Percentiles rank a stretch among this genome's conserved stretches.
Evolutionary conservation across 441 rosid species (phyloP).

Genomic region (Jatropha multifida): DNA sequence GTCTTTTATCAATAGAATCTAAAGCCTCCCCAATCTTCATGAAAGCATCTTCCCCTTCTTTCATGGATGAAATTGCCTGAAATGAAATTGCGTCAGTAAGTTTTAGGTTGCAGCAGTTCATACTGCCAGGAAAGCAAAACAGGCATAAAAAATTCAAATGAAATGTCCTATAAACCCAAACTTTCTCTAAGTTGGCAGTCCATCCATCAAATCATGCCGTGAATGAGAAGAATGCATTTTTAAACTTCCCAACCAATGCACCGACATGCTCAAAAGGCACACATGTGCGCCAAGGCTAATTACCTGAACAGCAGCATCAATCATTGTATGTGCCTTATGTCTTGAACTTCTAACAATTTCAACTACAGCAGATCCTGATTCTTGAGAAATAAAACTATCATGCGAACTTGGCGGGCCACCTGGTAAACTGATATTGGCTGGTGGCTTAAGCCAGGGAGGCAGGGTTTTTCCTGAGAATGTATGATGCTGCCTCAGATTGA

Average conservation of each 20-base stretch:
- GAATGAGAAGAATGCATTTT: neutral
- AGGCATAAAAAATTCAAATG: too few species aligned
- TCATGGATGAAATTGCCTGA: slow-evolving; percentile 73
- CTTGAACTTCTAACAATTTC: slow-evolving; percentile 75
- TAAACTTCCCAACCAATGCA: neutral
- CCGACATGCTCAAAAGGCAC: neutral
- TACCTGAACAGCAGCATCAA: slow-evolving; percentile 90
- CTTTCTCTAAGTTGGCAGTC: neutral
- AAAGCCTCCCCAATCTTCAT: slow-evolving; percentile 67
- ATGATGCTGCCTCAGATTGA: slow-evolving; percentile 38
- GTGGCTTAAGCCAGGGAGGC: slow-evolving; percentile 47
- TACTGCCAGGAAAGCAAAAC: neutral
- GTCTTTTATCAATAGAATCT: slow-evolving; percentile 50
- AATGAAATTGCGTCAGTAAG: slow-evolving; percentile 20
- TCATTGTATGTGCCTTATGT: slow-evolving; percentile 72
- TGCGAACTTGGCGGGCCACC: slow-evolving; percentile 32
- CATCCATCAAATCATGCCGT: neutral
- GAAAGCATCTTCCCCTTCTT: slow-evolving; percentile 80
- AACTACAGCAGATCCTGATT: slow-evolving; percentile 60
- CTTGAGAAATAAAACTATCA: slow-evolving; percentile 43
- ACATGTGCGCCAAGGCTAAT: neutral
- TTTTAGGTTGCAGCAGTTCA: neutral
- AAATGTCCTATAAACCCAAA: neutral
- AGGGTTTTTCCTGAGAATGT: slow-evolving; percentile 30
- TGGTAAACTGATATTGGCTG: slow-evolving; percentile 31